Conservation (phyloP, 805 yeast genomes). For the Kazachstania taianensis region DNA sequence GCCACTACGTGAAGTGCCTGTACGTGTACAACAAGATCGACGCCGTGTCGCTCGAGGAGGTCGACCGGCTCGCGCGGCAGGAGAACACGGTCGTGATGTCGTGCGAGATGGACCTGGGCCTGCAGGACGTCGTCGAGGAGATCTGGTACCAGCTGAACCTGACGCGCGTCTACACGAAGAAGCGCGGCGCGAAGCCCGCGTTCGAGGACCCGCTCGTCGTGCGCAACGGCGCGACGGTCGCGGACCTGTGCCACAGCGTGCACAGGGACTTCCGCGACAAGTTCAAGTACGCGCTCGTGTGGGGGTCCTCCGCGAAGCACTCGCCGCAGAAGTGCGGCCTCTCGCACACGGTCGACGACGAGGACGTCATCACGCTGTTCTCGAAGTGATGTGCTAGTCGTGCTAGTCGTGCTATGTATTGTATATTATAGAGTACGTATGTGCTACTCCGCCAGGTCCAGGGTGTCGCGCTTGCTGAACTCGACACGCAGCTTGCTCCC, state of each 20-base stretch:
- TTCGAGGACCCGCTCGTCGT: conserved; percentile 89
- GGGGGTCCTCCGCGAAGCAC: conserved; percentile 94
- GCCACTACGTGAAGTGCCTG: conserved; percentile 81
- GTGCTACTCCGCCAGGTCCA: not conserved
- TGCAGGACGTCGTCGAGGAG: conserved; percentile 80
- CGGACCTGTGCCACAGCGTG: conserved; percentile 81
- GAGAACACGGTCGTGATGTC: conserved; percentile 93
- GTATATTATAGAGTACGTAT: not conserved
- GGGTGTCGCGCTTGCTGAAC: conserved; percentile 26
- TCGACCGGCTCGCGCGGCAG: conserved; percentile 81
- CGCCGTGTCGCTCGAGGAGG: conserved; percentile 89
- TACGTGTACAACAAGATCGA: conserved; percentile 94
- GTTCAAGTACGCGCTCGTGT: conserved; percentile 88
- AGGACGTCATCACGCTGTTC: conserved; percentile 86
- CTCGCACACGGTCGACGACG: conserved; percentile 73
- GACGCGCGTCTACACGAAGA: conserved; percentile 76
- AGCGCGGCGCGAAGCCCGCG: conserved; percentile 73
- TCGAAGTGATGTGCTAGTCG: conserved; percentile 62
- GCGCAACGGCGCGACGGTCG: conserved; percentile 65
- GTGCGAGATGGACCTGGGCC: conserved; percentile 78
- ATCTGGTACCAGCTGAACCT: conserved; percentile 84
- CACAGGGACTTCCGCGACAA: conserved; percentile 88
- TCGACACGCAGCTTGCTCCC: conserved; percentile 38
- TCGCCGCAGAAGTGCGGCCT: conserved; percentile 96
- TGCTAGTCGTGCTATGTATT: no score